Percentiles rank a stretch among this genome's conserved stretches.
Conservation (phyloP, 306 rosid genomes). For the Fragaria iinumae region DNA sequence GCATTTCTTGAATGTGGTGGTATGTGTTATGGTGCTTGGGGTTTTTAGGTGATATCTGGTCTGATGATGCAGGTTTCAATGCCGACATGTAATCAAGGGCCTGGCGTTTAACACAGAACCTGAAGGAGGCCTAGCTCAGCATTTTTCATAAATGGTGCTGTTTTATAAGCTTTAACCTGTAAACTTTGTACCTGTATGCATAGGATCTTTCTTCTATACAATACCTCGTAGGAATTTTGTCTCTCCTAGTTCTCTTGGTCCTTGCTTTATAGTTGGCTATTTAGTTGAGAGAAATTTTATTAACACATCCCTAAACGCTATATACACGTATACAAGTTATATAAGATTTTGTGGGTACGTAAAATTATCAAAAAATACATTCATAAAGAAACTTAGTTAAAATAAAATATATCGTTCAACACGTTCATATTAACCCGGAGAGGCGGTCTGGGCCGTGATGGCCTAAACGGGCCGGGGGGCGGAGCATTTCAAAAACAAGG, state of each 20-base stretch:
- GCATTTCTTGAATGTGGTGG: not conserved
- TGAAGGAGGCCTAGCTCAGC: constrained; percentile 45
- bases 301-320: no score
- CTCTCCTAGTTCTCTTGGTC: not conserved
- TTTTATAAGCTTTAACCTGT: not conserved
- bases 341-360: no score
- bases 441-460: no score
- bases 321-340: no score
- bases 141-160: not conserved
- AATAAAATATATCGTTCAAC: no score
- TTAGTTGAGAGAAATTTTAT: no score
- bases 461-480: no score
- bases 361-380: no score
- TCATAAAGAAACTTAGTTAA: no score
- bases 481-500: no score
- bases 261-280: not conserved
- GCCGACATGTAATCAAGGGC: constrained; percentile 88
- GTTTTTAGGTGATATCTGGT: constrained; percentile 16
- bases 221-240: not conserved
- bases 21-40: not conserved
- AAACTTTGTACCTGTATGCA: not conserved
- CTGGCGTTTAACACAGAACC: constrained; percentile 49
- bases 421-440: no score
- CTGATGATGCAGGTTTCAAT: constrained; percentile 70
- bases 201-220: not conserved